A percentile compares a stretch with the other conserved stretches of the same genome.
These are phyloP conservation scores for Amoebophrya sp. DNA, from an alignment of 169 alveolate genomes.

Conservation along the genomic window DNA sequence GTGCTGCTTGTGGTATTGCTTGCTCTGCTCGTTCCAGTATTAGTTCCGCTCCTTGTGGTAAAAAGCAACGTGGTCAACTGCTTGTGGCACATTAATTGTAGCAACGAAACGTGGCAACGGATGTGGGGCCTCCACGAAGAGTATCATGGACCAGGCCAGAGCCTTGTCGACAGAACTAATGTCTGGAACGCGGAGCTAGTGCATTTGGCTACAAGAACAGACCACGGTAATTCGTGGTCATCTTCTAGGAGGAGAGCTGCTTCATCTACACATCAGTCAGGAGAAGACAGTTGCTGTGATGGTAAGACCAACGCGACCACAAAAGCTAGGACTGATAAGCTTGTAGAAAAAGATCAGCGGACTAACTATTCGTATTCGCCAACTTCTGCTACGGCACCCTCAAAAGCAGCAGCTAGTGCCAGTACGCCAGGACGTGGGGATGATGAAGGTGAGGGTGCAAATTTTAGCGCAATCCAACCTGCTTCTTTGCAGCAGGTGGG, in stretches of 20 bases:
- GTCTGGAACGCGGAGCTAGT: neutral
- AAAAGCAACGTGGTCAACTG: neutral
- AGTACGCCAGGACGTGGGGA: no score
- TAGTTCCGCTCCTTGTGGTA: neutral
- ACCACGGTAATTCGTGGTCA: neutral
- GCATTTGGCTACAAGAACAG: neutral
- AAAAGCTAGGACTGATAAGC: neutral
- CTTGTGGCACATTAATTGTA: neutral
- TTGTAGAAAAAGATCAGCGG: neutral
- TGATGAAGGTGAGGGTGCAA: no score
- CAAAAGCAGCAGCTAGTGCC: no score
- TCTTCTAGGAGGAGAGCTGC: neutral
- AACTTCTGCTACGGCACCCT: no score
- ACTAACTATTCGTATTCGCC: no score
- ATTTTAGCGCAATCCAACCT: no score
- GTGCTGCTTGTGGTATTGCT: neutral
- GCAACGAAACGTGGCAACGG: neutral
- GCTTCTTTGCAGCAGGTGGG: no score
- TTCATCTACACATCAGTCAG: no score
- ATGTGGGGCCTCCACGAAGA: neutral
- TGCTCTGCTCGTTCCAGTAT: neutral
- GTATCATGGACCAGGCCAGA: neutral
- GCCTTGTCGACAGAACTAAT: neutral
- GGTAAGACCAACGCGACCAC: neutral
- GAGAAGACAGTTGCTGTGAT: no score